Evolutionary conservation across 148 eudicot species (phyloP), one percentile per base, ranked within the genome.

Genomic region (Camellia sinensis): DNA sequence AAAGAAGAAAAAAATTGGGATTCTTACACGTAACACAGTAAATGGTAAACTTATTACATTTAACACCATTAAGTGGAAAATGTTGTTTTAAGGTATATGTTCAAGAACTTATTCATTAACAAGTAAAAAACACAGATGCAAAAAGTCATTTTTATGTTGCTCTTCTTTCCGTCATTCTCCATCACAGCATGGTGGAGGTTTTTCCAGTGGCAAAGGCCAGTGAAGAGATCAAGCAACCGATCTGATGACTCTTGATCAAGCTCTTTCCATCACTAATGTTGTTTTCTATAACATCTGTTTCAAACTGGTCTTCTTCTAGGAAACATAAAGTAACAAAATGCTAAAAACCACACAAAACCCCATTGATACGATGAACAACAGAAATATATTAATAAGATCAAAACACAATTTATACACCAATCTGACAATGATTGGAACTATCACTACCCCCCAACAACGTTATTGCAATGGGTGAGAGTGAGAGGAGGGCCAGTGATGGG

Each of bases 321-420:
- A 89, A 93, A 96, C 92, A 93, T 93, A 88, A 85, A 90, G 91
- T 83, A 90, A 79, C 79, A 89, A 88, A 74, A 90, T 87, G 94
- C 87, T 83, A 79, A 89, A 29, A 29, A 29, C 37, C 37, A 29
- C 37, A 29, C 37, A 29, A 29, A 29, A 21, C 73, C 83, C 78
- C 82, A 88, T 74, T 17, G 54, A 75, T 50, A 79, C 43, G 63
- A 71, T 59, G 81, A 88, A 60, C 40, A 84, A 37, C 68, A 88
- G 52, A 76, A 75, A 80, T 40, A 77, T 66, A 67, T 80, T n/a
- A 80, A 84, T 75, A 69, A 76, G 79, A 78, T 82, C 81, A 22
- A 63, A 80, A 70, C n/a, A 3, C 19, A 50, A 77, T 10, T 4
- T 50, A 41, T 52, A 61, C 29, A 74, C 41, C 73, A 78, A 84